Conservation (phyloP, 495 filamentous ascomycete species). For the Penicillium argentinense region DNA sequence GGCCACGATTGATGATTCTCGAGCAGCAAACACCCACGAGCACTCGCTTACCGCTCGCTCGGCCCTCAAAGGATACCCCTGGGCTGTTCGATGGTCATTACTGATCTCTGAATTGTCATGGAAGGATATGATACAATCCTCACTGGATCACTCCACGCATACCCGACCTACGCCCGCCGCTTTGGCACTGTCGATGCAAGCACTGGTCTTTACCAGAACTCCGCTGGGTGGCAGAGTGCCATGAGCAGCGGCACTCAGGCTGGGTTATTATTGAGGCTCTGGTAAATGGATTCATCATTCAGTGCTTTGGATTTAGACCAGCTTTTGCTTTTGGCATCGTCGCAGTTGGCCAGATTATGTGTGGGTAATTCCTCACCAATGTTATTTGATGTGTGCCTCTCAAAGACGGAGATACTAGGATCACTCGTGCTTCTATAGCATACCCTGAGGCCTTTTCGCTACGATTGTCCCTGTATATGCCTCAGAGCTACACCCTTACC, state of each 20-base stretch:
- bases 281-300: slow-evolving; percentile 45
- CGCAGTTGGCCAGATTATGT: slow-evolving; percentile 62
- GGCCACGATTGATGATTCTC: background rate
- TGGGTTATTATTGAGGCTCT: slow-evolving; percentile 32
- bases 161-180: slow-evolving; percentile 53
- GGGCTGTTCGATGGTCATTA: slow-evolving; percentile 47
- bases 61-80: slow-evolving; percentile 32
- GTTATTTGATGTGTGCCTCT: too few species aligned
- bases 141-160: slow-evolving; percentile 35
- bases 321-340: slow-evolving; percentile 58
- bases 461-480: slow-evolving; percentile 46
- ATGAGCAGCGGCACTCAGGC: slow-evolving; percentile 54
- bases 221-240: slow-evolving; percentile 66
- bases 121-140: slow-evolving; percentile 49
- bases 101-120: slow-evolving; percentile 49
- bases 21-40: background rate
- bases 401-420: too few species aligned
- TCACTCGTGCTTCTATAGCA: too few species aligned
- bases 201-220: slow-evolving; percentile 52
- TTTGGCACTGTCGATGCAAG: slow-evolving; percentile 44
- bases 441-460: slow-evolving; percentile 3
- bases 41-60: background rate
- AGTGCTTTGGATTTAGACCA: slow-evolving; percentile 47
- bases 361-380: slow-evolving; percentile 50
- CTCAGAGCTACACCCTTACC: slow-evolving; percentile 63